These are phyloP conservation scores for Wallacemonas sp. DNA, from an alignment of 208 protist species.

Conservation along the genomic window DNA sequence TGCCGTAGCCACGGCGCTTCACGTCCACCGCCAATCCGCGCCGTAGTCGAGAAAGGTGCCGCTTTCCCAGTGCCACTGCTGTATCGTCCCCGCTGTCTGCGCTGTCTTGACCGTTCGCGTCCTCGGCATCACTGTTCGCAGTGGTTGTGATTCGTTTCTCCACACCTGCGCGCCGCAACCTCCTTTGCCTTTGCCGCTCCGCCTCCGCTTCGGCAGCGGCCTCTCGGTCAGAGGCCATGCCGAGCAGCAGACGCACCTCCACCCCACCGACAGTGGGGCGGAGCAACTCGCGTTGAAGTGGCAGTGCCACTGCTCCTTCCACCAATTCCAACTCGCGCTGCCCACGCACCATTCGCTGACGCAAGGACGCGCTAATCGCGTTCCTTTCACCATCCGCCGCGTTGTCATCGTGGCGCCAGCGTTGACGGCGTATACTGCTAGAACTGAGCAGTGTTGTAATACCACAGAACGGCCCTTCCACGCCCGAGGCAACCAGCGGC, in stretches of 20 bases:
- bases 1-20: constrained; percentile 2
- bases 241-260: constrained; percentile 5
- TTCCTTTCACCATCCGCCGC: neutral
- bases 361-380: neutral
- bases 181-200: neutral
- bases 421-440: constrained; percentile 10
- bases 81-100: neutral
- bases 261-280: neutral
- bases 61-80: neutral
- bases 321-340: neutral
- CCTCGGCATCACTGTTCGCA: neutral
- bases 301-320: neutral
- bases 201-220: neutral
- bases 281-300: neutral
- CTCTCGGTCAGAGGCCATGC: neutral
- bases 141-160: too few relatives aligned
- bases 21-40: neutral
- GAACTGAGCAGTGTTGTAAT: constrained; percentile 17
- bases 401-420: neutral
- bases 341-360: neutral
- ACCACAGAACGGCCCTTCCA: constrained; percentile 15
- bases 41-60: neutral
- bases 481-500: neutral
- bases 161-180: neutral
- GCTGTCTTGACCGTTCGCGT: neutral